Conservation (phyloP, 257 asterid species). For the Gardenia jasminoides region DNA sequence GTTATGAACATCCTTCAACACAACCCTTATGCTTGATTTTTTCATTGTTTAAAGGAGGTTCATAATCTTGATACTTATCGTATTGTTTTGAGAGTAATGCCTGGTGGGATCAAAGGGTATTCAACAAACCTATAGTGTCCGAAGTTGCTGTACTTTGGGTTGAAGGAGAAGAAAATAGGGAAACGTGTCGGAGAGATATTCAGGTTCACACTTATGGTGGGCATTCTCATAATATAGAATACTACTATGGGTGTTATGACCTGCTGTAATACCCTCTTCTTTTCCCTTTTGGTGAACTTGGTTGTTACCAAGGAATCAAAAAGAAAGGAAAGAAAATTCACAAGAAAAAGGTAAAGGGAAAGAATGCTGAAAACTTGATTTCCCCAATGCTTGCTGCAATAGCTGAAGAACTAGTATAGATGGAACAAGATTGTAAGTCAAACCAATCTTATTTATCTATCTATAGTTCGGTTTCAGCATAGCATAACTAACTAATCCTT, state of each 20-base stretch:
- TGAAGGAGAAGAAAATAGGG: background rate
- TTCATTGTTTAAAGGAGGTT: background rate
- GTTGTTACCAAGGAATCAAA: background rate
- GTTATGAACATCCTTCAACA: background rate
- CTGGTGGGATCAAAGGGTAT: background rate
- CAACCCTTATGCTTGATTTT: background rate
- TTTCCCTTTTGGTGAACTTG: background rate
- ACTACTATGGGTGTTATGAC: background rate
- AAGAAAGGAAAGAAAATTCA: background rate
- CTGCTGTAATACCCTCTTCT: background rate
- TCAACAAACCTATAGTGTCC: background rate
- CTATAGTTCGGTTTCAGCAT: no score
- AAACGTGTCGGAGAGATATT: background rate
- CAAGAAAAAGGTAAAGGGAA: no score
- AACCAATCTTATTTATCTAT: no score
- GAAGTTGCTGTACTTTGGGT: background rate
- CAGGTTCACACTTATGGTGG: background rate
- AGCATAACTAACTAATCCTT: no score
- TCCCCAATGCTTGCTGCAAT: background rate
- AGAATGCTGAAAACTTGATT: no score
- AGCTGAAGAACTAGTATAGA: background rate
- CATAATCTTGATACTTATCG: background rate
- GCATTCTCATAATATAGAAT: background rate
- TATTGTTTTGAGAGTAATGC: background rate
- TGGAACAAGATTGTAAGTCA: background rate